Evolutionary conservation across 305 asterid species (phyloP).

Genomic region (Petunia hybrid): DNA sequence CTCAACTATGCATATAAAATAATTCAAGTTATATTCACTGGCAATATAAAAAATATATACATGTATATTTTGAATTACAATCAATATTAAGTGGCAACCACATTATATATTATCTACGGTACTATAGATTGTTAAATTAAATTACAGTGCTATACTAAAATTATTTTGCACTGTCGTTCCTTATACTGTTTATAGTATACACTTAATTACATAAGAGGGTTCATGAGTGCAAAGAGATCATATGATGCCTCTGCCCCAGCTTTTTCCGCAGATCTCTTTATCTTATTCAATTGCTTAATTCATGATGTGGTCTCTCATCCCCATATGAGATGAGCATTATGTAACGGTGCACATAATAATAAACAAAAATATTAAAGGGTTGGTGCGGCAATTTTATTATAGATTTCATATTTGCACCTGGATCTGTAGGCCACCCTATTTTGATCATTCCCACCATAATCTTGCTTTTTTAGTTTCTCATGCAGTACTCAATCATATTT

Average conservation of each 20-base stretch:
- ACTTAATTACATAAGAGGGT: slow-evolving; percentile 24
- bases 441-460: slow-evolving; percentile 34
- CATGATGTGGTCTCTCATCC: slow-evolving; percentile 62
- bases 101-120: background rate
- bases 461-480: slow-evolving; percentile 22
- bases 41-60: background rate
- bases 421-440: slow-evolving; percentile 33
- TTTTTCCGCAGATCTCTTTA: slow-evolving; percentile 34
- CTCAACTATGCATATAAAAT: too few relatives aligned
- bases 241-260: slow-evolving; percentile 39
- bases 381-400: slow-evolving; percentile 29
- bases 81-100: background rate
- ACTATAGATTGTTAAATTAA: background rate
- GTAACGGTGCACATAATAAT: slow-evolving; percentile 39
- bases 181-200: background rate
- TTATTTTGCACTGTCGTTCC: too few relatives aligned
- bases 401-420: slow-evolving; percentile 28
- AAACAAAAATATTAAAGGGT: background rate
- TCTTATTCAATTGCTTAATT: slow-evolving; percentile 55
- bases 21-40: too few relatives aligned
- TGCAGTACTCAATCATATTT: slow-evolving; percentile 18
- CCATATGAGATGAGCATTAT: slow-evolving; percentile 47
- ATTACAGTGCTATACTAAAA: background rate
- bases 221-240: slow-evolving; percentile 52
- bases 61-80: background rate